Evolutionary conservation across 2,329 filamentous ascomycete genomes (phyloP).

Genomic region (Gnomoniopsis smithogilvyi): DNA sequence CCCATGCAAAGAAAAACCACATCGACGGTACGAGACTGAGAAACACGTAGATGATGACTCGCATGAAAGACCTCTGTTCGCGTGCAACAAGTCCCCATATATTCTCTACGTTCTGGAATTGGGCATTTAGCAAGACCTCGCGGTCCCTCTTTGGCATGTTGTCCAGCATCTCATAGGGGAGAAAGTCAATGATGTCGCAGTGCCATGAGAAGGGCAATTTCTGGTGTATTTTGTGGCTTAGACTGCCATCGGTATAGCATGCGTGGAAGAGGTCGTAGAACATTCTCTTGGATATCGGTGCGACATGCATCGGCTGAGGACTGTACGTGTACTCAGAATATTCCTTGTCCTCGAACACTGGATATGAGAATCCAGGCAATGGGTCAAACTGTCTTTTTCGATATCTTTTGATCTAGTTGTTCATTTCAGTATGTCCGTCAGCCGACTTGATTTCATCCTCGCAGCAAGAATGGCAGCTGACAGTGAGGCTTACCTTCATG

Average conservation of each 20-base stretch:
- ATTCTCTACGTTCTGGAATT: neutral
- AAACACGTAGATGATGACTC: neutral
- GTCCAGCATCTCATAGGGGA: neutral
- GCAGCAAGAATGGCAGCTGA: too few species aligned
- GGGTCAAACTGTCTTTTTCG: neutral
- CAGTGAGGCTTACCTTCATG: neutral
- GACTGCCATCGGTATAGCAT: neutral
- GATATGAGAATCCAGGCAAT: constrained; percentile 1
- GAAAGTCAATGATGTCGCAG: neutral
- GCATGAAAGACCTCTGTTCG: neutral
- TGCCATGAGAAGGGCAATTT: neutral
- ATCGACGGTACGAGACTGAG: constrained; percentile 1
- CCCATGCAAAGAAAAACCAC: neutral
- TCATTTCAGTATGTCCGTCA: neutral
- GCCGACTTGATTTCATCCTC: neutral
- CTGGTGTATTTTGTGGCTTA: neutral
- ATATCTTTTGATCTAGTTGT: neutral
- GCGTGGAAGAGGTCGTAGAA: constrained; percentile 3
- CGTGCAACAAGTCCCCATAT: constrained; percentile 1
- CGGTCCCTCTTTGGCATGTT: constrained; percentile 2
- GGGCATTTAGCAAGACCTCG: neutral
- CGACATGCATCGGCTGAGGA: neutral
- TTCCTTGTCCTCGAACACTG: neutral
- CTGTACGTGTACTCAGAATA: constrained; percentile 1
- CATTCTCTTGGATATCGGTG: neutral